Evolutionary conservation across 768 basidiomycete species (phyloP).

Genomic region (Hericium rajendrae): DNA sequence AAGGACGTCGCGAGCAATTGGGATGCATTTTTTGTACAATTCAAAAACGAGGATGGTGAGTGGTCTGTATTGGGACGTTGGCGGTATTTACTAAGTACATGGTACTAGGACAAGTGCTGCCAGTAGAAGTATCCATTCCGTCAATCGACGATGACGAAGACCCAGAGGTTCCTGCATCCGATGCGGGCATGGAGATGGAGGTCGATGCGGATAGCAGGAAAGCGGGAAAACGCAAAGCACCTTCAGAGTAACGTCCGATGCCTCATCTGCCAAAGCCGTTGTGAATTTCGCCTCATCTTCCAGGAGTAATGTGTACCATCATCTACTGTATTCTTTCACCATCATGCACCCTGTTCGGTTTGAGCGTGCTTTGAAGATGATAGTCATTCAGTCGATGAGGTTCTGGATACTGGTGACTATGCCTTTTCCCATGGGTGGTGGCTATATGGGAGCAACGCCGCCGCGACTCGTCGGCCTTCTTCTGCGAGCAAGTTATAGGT

Average conservation of each 20-base stretch:
- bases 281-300: too few species aligned
- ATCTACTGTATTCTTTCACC: not conserved
- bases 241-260: constrained; percentile 16
- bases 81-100: not conserved
- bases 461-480: constrained; percentile 88
- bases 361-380: not conserved
- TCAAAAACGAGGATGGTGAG: constrained; percentile 50
- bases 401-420: not conserved
- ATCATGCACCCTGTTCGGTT: not conserved
- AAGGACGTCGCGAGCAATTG: constrained; percentile 49
- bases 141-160: constrained; percentile 56
- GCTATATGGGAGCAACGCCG: constrained; percentile 70
- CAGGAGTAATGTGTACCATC: too few species aligned
- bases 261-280: not conserved
- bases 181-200: constrained; percentile 8
- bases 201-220: constrained; percentile 25
- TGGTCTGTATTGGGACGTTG: not conserved
- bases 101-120: constrained; percentile 40
- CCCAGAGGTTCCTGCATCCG: constrained; percentile 20
- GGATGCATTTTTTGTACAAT: constrained; percentile 62
- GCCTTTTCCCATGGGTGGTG: constrained; percentile 43
- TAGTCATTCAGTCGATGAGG: not conserved
- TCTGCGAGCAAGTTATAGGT: constrained; percentile 92
- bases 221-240: constrained; percentile 62
- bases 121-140: constrained; percentile 50